Evolutionary conservation across 2,329 filamentous ascomycete species (phyloP), one percentile per base, ranked within the genome.

Genomic region (Alternaria ventricosa): DNA sequence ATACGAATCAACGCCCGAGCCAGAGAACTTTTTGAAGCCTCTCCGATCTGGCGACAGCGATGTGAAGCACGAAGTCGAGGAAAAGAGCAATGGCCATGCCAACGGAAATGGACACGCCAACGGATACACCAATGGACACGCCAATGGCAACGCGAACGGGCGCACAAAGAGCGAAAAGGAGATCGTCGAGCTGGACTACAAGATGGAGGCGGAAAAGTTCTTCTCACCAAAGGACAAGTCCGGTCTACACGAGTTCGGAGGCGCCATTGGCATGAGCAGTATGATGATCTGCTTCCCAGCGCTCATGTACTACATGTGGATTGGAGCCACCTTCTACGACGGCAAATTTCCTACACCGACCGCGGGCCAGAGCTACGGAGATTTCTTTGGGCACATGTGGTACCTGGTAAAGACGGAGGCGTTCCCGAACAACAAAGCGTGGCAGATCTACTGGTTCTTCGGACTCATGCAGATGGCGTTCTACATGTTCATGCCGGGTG

Each of bases 291-390:
- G 91, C 49, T 99, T 98, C 82, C 96, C 96, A n/a, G 66, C 90
- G 41, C 87, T 99, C 73, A 98, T 98, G 95, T 97, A 93, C 87
- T 98, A 97, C 84, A 97, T 99, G 94, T 98, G 94, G 94, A 90
- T 97, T 80, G 96, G 96, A 55, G 92, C 95, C 33, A 94, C 90
- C 54, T 97, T 95, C 83, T 99, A 97, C 82, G 85, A 93, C 77
- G 95, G 95, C 71, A 89, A 92, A 67, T 85, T 96, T 55, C 96
- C 96, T 15, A 82, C 84, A 46, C 92, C 89, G 1, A 82, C 83
- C 3, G 78, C 87, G 46, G 91, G 87, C 45, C 87, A 97, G 84
- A 89, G 85, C 71, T 88, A 88, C 78, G 70, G 76, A 12, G 89
- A 95, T 18, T 98, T 97, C 78, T 85, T 87, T 58, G 81, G 84